These are phyloP conservation scores for Lactarius sanguifluus DNA, from an alignment of 768 basidiomycete species.

Conservation along the genomic window DNA sequence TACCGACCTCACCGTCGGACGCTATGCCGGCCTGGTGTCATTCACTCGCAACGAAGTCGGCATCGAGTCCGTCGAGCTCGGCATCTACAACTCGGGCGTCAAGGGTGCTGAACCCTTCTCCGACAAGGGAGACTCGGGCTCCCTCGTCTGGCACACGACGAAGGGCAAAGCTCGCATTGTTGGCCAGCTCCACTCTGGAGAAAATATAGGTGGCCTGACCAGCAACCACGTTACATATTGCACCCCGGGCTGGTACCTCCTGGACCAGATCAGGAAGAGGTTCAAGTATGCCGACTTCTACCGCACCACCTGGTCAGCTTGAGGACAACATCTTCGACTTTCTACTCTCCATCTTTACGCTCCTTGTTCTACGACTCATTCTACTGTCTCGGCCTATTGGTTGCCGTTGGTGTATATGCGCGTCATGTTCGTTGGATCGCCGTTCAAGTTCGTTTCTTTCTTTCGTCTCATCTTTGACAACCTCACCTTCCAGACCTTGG, in stretches of 20 bases:
- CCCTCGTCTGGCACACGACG: not conserved
- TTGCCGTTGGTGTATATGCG: too few relatives aligned
- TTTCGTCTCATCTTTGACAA: too few relatives aligned
- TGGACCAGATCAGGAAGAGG: slow-evolving; percentile 11
- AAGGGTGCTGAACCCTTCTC: not conserved
- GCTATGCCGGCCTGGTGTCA: slow-evolving; percentile 3
- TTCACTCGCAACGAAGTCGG: not conserved
- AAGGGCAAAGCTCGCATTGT: slow-evolving; percentile 1
- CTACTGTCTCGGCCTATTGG: too few relatives aligned
- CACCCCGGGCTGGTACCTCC: not conserved
- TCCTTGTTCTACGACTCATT: slow-evolving; percentile 55
- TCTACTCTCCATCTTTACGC: slow-evolving; percentile 42
- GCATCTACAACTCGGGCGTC: not conserved
- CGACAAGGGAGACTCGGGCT: slow-evolving; percentile 6
- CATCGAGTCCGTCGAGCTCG: slow-evolving; percentile 5
- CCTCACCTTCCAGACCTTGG: too few relatives aligned
- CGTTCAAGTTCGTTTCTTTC: too few relatives aligned
- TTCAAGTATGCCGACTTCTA: slow-evolving; percentile 7
- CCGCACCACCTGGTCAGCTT: slow-evolving; percentile 5
- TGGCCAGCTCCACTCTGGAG: slow-evolving; percentile 5
- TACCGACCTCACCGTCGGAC: slow-evolving; percentile 1
- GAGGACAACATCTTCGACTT: not conserved
- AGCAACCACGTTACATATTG: slow-evolving; percentile 7
- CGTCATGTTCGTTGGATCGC: too few relatives aligned
- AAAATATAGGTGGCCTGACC: slow-evolving; percentile 4